Base-by-base conservation (phyloP, 129 eudicot species). In the Tanacetum coccineum region DNA sequence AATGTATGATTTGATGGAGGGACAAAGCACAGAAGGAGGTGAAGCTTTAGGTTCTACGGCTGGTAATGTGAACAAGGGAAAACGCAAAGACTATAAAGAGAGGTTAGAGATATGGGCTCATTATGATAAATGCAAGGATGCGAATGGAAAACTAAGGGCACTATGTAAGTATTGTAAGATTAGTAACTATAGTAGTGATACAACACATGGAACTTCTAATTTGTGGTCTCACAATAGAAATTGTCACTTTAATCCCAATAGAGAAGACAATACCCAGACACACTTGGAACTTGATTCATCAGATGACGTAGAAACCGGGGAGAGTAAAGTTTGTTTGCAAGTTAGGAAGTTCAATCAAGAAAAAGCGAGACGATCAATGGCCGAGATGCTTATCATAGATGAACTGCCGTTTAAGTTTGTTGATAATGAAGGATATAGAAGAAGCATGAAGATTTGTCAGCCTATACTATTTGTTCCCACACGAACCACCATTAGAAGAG, bases 81-180 rank as follows among this genome's bases (percentile, higher is more conserved):
- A 21, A 47, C 70, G 6, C 14, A 48, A 66, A 3, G 21, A 46
- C 14, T 18, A 48, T 64, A 42, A 1, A 20, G 25, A 28, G 9
- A 22, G 70, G 13, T 66, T 57, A 47, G 21, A 20, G 21, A 42
- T 65, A 45, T 47, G 70, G 70, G 9, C 47, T 25, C 71, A 66
- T 51, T 66, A 22, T 30, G 50, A 12, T 0, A 50, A 15, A 26
- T 62, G 7, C 17, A 2, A 15, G 11, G 64, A 59, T 19, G 3
- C 3, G 15, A 13, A 40, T 14, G 28, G 67, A n/a, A 39, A 39
- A 22, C 25, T 22, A 22, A 22, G 25, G 25, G 25, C 25, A 22
- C 25, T 22, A 22, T 22, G 25, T 22, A 22, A 22, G 25, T 22
- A 22, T 2, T 22, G 25, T 22, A 22, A 22, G 25, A 2, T 22